Base-by-base conservation (phyloP, 805 yeast genomes). In the Helenozyma rhizophorensis region DNA sequence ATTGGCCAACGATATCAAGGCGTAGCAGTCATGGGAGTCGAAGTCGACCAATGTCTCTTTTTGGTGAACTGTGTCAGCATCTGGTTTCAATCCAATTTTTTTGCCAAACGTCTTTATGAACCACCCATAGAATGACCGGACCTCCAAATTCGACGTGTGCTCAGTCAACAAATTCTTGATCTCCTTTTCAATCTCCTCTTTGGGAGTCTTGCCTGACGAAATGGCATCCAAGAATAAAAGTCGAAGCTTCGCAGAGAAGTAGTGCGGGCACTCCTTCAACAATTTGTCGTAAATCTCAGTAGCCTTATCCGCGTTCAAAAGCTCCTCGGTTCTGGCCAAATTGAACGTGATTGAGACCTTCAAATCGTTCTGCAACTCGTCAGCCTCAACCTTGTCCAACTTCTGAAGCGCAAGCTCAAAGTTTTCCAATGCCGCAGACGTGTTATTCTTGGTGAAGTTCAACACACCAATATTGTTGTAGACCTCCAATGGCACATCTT, bases 71-170 rank as follows among this genome's bases (percentile, higher is more conserved):
- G 85, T 80, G 56, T 87, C 96, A 22, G 74, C 54, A 42, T 75
- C 81, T 6, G 70, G 62, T 39, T 68, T 58, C 32, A 66, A 51
- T 17, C 74, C 72, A 19, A 65, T 41, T 42, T 68, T 73, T 44
- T 70, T 70, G 19, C 82, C 79, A 51, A 71, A 71, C 39, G 74
- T 76, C 39, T 73, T 72, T 45, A 88, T 64, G 51, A 76, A 86
- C 97, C 97, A 93, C 21, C 95, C 93, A 55, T 83, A 86, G 47
- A 93, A 83, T 0, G 97, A 83, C 41, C 98, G 78, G 2, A 86
- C 79, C 54, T 89, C 96, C 39, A 87, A 61, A 50, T 86, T 76
- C 8, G 77, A 74, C 1, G 77, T 70, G 39, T 76, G 68, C 10
- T 67, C 58, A 3, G 62, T 58, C 31, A 90, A 58, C 4, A 93